Conservation (phyloP, 2,329 filamentous ascomycete genomes). For the Diaporthe citrichinensis region DNA sequence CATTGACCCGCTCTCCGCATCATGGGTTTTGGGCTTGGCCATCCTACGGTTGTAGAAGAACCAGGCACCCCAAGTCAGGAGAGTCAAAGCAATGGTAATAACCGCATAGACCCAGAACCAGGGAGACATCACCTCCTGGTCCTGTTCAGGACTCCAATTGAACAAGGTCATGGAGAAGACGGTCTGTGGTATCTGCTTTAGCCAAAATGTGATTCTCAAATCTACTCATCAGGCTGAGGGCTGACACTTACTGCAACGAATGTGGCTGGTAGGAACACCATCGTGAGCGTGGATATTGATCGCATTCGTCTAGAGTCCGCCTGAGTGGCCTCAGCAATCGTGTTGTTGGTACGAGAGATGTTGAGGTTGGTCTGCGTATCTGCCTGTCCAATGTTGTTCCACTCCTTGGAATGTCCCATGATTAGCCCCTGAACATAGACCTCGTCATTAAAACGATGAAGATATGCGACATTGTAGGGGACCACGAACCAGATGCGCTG, state of each 20-base stretch:
- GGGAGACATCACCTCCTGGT: not conserved
- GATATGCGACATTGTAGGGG: too few species aligned
- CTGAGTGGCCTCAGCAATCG: conserved; percentile 38
- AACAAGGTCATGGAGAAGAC: conserved; percentile 41
- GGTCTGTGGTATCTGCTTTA: not conserved
- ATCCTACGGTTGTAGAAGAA: not conserved
- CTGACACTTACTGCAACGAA: conserved; percentile 51
- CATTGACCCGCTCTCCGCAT: not conserved
- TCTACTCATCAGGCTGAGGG: not conserved
- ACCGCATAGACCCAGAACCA: not conserved
- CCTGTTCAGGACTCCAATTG: conserved; percentile 9
- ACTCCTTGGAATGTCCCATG: conserved; percentile 40
- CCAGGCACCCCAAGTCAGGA: not conserved
- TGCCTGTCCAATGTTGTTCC: conserved; percentile 42
- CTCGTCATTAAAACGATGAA: too few species aligned
- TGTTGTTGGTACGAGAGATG: conserved; percentile 2
- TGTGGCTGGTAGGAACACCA: conserved; percentile 57
- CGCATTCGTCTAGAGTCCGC: conserved; percentile 49
- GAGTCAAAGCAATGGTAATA: not conserved
- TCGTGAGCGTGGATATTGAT: conserved; percentile 56
- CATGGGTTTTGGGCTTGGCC: not conserved
- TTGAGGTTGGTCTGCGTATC: conserved; percentile 40
- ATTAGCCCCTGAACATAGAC: too few species aligned
- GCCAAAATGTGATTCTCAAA: not conserved
- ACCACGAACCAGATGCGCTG: conserved; percentile 42